Evolutionary conservation across 352 stramenopile species (phyloP).

Genomic region (Globisporangium okanoganense): DNA sequence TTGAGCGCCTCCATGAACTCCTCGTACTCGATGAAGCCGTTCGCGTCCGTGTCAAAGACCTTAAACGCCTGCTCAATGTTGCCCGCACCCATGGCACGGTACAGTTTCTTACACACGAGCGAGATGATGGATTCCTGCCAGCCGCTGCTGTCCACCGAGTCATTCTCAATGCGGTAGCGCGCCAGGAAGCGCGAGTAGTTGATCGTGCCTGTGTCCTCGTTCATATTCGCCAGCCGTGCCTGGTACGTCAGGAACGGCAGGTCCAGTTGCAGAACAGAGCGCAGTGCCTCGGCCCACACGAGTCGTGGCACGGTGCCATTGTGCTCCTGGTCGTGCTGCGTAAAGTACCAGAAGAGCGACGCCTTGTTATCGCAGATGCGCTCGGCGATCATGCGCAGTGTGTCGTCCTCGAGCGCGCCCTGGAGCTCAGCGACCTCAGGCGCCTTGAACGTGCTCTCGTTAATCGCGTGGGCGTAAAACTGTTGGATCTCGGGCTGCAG

Average conservation of each 20-base stretch:
- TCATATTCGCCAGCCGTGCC: constrained; percentile 80
- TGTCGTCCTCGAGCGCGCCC: constrained; percentile 83
- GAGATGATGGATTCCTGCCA: constrained; percentile 92
- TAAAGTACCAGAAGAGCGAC: constrained; percentile 94
- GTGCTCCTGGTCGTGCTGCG: constrained; percentile 89
- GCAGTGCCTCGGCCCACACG: constrained; percentile 89
- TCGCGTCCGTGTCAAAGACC: constrained; percentile 89
- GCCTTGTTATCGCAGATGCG: constrained; percentile 90
- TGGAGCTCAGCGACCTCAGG: constrained; percentile 72
- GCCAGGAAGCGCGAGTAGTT: constrained; percentile 94
- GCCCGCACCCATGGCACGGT: constrained; percentile 87
- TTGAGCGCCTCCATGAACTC: constrained; percentile 91
- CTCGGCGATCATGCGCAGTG: constrained; percentile 92
- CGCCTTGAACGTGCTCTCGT: constrained; percentile 74
- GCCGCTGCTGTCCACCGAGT: constrained; percentile 72
- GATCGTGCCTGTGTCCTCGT: constrained; percentile 77
- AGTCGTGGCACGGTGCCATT: constrained; percentile 80
- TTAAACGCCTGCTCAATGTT: constrained; percentile 88
- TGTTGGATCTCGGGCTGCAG: constrained; percentile 93
- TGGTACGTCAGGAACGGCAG: constrained; percentile 90
- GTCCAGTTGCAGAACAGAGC: constrained; percentile 89
- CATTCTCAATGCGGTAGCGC: constrained; percentile 91
- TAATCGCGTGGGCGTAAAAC: constrained; percentile 89
- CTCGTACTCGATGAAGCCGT: constrained; percentile 91
- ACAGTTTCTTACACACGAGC: constrained; percentile 91